phyloP scores from a whole-genome alignment of 371 early-diverging fungal genomes.

The Mortierella sp. region DNA sequence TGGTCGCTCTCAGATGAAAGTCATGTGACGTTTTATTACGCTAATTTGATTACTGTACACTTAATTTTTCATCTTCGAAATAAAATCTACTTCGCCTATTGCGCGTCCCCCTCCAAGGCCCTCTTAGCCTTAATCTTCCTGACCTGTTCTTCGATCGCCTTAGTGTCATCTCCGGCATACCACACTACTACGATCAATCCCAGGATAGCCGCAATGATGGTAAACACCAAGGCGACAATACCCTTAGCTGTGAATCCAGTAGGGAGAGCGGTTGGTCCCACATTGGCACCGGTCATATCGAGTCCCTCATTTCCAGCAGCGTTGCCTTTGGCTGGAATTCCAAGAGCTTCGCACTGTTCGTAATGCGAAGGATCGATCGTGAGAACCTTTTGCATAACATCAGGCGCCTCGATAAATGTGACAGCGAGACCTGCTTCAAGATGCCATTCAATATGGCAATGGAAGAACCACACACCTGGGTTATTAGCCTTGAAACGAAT shows the following conservation, averaged over 20 bases:
- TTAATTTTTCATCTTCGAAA: too few species aligned
- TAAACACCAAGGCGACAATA: slow-evolving; percentile 75
- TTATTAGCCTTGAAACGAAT: slow-evolving; percentile 81
- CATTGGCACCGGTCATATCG: slow-evolving; percentile 66
- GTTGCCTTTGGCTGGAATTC: slow-evolving; percentile 71
- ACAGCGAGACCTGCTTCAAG: slow-evolving; percentile 69
- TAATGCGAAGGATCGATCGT: slow-evolving; percentile 30
- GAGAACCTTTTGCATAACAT: slow-evolving; percentile 55
- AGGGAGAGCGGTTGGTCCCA: slow-evolving; percentile 65
- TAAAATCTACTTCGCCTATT: too few species aligned
- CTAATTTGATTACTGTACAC: too few species aligned
- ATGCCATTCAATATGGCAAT: slow-evolving; percentile 91
- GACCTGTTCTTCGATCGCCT: too few species aligned
- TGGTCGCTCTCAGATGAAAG: too few species aligned
- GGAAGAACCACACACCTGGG: slow-evolving; percentile 83
- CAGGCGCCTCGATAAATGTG: slow-evolving; percentile 78
- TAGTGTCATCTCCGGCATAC: slow-evolving; percentile 64
- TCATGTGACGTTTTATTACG: too few species aligned
- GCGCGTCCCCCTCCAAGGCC: too few species aligned
- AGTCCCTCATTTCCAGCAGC: slow-evolving; percentile 75
- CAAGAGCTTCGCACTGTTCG: slow-evolving; percentile 66
- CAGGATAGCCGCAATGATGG: slow-evolving; percentile 75
- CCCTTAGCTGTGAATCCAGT: slow-evolving; percentile 74
- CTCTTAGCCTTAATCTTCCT: too few species aligned
- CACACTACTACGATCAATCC: slow-evolving; percentile 80